Base-by-base conservation (phyloP, 177 flowering plant species). In the Vitis hybrid region DNA sequence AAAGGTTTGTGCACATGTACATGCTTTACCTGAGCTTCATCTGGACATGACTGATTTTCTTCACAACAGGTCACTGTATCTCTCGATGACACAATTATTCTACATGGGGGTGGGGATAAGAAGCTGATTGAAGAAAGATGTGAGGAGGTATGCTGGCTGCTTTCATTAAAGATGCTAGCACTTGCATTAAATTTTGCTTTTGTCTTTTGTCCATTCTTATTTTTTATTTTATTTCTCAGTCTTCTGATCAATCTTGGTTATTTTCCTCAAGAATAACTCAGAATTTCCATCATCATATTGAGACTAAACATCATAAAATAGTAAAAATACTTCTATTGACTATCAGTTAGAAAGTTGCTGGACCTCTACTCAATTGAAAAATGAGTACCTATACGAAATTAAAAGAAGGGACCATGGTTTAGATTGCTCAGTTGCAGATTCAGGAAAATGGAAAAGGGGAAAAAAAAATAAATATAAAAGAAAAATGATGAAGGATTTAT, bases 61-160 rank as follows among this genome's bases (percentile, higher is more conserved):
- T 46, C 64, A 21, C 52, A 12, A 21, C 80, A 92, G 97, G 85
- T 90, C 50, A 89, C 89, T 52, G 78, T 93, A 60, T 89, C 98
- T 70, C 81, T 85, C 72, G 98, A 93, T 80, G 98, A 91, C 75
- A 88, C 96, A 7, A 78, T 91, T 52, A 75, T 91, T 78, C 86
- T 93, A 21, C 88, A 87, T 74, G 98, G 98, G 13, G 91, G 86
- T 72, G 98, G 96, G 24, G 94, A 93, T 72, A 91, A 88, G 82
- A 93, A 84, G 73, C 70, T 80, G 66, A 91, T 93, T 69, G 98
- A 93, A 78, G 98, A 91, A 80, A 86, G 93, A 76, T 89, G 98
- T 76, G 96, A 89, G 75, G 84, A 90, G 97, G 97, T 92, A 73
- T 65, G 70, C 11, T 64, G 2, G 18, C 30, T 19, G 58, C 46